phyloP scores from a whole-genome alignment of 164 flowering plant genomes.

The Nymphaea colorata region DNA sequence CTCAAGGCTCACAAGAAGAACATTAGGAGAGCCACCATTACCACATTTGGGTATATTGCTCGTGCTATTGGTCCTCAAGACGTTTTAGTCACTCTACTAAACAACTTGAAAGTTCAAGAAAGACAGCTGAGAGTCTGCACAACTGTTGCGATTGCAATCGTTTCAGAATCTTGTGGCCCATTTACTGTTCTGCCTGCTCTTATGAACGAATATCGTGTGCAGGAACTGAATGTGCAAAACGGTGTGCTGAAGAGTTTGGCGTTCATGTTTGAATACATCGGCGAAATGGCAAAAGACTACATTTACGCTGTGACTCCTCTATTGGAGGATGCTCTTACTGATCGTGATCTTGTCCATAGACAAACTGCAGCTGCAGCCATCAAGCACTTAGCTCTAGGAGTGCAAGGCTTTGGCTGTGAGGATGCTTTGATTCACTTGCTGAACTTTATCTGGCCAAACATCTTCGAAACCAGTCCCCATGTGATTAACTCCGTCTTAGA shows the following conservation, averaged over 20 bases:
- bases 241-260: constrained; percentile 92
- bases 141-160: constrained; percentile 96
- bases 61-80: constrained; percentile 99
- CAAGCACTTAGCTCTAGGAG: constrained; percentile 96
- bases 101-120: constrained; percentile 96
- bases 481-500: constrained; percentile 97
- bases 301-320: constrained; percentile 96
- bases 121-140: constrained; percentile 99
- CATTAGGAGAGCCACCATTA: constrained; percentile 88
- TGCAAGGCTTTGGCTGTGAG: constrained; percentile 92
- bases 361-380: constrained; percentile 98
- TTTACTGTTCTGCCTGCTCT: constrained; percentile 92
- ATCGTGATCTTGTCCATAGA: constrained; percentile 89
- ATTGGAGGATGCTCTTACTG: constrained; percentile 97
- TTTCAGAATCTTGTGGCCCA: constrained; percentile 96
- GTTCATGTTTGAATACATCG: constrained; percentile 90
- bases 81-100: constrained; percentile 88
- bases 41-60: constrained; percentile 97
- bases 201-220: constrained; percentile 97
- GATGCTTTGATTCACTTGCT: constrained; percentile 82
- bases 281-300: constrained; percentile 98
- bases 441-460: constrained; percentile 92
- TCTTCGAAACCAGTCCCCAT: constrained; percentile 96
- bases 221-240: constrained; percentile 95
- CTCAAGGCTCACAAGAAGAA: constrained; percentile 98